Conservation (phyloP, 805 yeast genomes). For the Schizosaccharomyces cryophilus region DNA sequence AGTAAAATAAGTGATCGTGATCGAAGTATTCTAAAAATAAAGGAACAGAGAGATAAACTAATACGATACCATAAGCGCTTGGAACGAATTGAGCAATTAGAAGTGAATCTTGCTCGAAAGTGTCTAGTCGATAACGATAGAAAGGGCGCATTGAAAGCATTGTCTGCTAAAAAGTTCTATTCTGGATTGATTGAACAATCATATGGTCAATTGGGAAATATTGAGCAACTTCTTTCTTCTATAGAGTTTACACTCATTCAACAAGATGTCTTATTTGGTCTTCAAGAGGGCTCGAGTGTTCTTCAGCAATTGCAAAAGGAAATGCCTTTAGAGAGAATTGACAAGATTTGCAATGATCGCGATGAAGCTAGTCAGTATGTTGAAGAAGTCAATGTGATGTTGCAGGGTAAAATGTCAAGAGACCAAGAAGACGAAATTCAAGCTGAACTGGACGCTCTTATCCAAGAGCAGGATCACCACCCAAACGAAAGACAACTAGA, state of each 20-base stretch:
- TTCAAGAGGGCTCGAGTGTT: conserved; percentile 57
- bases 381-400: conserved; percentile 16
- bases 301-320: conserved; percentile 55
- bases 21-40: conserved; percentile 61
- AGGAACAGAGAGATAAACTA: conserved; percentile 67
- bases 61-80: conserved; percentile 46
- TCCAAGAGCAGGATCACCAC: background rate
- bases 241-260: conserved; percentile 81
- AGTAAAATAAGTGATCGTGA: conserved; percentile 26
- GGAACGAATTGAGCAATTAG: conserved; percentile 31
- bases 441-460: conserved; percentile 10
- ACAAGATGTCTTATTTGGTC: conserved; percentile 56
- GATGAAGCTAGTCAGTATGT: conserved; percentile 53
- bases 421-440: conserved; percentile 16
- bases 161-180: conserved; percentile 64
- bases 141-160: conserved; percentile 38
- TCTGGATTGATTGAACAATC: conserved; percentile 44
- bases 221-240: conserved; percentile 54
- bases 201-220: conserved; percentile 48
- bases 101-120: conserved; percentile 33
- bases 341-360: conserved; percentile 56
- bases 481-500: too few species aligned
- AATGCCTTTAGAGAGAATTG: conserved; percentile 55
- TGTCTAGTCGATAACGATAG: conserved; percentile 30
- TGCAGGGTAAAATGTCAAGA: conserved; percentile 16